Evolutionary conservation across 805 yeast species (phyloP).

Genomic region (Candida orba): DNA sequence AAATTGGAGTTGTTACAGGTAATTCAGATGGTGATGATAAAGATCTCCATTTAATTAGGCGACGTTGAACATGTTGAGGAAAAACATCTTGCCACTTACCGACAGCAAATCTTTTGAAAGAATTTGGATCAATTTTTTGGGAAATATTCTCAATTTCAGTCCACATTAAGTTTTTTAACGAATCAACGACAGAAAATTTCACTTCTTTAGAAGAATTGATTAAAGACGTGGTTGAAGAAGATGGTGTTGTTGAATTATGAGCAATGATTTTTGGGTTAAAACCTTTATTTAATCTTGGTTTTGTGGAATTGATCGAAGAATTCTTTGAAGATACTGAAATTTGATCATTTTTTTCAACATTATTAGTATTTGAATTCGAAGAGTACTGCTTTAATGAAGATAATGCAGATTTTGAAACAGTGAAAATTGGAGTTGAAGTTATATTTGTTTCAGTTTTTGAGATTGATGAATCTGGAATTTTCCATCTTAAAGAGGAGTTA

Average conservation of each 20-base stretch:
- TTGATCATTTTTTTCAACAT: not conserved
- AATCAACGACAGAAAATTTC: constrained; percentile 15
- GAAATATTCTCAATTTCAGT: constrained; percentile 74
- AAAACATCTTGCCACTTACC: constrained; percentile 92
- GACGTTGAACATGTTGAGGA: constrained; percentile 60
- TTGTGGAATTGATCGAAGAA: too few species aligned
- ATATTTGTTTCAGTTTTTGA: constrained; percentile 17
- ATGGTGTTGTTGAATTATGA: constrained; percentile 1
- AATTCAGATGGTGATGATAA: constrained; percentile 88
- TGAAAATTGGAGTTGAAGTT: constrained; percentile 14
- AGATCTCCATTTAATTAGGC: constrained; percentile 85
- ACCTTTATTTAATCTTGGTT: too few species aligned
- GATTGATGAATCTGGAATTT: constrained; percentile 17
- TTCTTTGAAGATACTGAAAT: not conserved
- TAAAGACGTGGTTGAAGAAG: constrained; percentile 6
- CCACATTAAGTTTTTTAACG: constrained; percentile 35
- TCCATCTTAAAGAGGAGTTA: constrained; percentile 17
- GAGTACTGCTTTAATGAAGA: constrained; percentile 13
- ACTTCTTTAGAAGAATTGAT: constrained; percentile 2
- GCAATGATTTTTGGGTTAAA: too few species aligned
- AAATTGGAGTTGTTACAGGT: constrained; percentile 73
- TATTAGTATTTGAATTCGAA: constrained; percentile 1
- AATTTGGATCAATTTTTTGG: constrained; percentile 46
- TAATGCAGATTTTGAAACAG: constrained; percentile 15
- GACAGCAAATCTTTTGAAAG: constrained; percentile 49